These are phyloP conservation scores for Taxillus chinensis DNA, from an alignment of 164 flowering plant species.

Conservation along the genomic window DNA sequence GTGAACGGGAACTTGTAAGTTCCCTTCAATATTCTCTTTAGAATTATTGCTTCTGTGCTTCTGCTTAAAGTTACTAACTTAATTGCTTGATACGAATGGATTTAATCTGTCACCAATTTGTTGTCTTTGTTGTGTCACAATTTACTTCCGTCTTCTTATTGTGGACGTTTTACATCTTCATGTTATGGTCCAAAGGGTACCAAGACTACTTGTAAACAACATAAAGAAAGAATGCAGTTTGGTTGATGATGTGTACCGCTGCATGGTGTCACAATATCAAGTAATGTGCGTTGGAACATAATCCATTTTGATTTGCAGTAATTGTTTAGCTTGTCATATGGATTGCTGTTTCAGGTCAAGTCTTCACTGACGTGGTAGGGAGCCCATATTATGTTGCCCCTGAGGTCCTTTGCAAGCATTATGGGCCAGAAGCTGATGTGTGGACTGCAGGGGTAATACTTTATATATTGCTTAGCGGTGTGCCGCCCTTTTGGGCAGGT, in stretches of 20 bases:
- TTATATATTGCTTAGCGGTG: constrained; percentile 89
- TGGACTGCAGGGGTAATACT: constrained; percentile 98
- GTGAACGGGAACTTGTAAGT: neutral
- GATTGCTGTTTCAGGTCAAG: constrained; percentile 49
- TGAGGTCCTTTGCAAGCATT: constrained; percentile 90
- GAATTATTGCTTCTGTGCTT: too few relatives aligned
- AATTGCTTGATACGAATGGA: too few relatives aligned
- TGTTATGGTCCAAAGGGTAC: too few relatives aligned
- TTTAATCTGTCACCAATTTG: too few relatives aligned
- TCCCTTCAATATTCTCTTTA: too few relatives aligned
- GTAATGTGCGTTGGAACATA: neutral
- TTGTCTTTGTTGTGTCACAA: too few relatives aligned
- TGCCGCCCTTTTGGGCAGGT: constrained; percentile 99
- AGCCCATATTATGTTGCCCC: constrained; percentile 99
- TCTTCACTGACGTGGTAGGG: constrained; percentile 94
- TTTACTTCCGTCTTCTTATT: too few relatives aligned
- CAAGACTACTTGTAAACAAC: too few relatives aligned
- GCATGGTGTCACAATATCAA: neutral
- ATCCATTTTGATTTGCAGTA: neutral
- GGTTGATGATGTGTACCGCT: neutral
- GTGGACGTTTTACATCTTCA: too few relatives aligned
- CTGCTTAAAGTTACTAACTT: too few relatives aligned
- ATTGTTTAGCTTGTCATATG: constrained; percentile 3
- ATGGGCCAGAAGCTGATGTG: constrained; percentile 94
- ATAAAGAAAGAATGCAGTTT: neutral